Conservation (phyloP, 2,329 filamentous ascomycete genomes). For the Chrysosporium queenslandicum region DNA sequence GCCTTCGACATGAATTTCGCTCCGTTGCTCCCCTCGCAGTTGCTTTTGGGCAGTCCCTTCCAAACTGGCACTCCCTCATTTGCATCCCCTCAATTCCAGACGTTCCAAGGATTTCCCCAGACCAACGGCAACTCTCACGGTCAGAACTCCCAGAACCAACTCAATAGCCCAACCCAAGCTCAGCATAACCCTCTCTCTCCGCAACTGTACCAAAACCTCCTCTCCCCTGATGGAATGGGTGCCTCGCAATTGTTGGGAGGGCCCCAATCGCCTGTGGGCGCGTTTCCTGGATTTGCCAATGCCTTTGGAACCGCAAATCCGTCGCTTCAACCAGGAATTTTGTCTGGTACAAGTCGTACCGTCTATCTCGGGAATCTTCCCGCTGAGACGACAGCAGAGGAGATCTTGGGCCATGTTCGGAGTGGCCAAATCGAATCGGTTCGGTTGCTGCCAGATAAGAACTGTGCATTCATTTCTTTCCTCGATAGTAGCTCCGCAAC, state of each 20-base stretch:
- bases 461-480: slow-evolving; percentile 99
- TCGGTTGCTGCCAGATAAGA: slow-evolving; percentile 92
- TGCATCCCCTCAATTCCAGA: slow-evolving; percentile 83
- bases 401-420: slow-evolving; percentile 89
- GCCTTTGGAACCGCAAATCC: slow-evolving; percentile 57
- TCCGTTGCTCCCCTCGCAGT: slow-evolving; percentile 82
- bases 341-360: slow-evolving; percentile 86
- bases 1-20: slow-evolving; percentile 98
- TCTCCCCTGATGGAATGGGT: slow-evolving; percentile 75
- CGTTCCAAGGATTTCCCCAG: slow-evolving; percentile 65
- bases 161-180: slow-evolving; percentile 66
- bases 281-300: slow-evolving; percentile 56
- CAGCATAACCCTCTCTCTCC: slow-evolving; percentile 60
- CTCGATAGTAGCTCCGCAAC: slow-evolving; percentile 94
- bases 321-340: slow-evolving; percentile 65
- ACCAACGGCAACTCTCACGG: slow-evolving; percentile 44
- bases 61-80: slow-evolving; percentile 91
- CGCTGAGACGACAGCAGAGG: slow-evolving; percentile 92
- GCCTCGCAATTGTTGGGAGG: slow-evolving; percentile 68
- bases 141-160: slow-evolving; percentile 49
- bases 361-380: slow-evolving; percentile 98
- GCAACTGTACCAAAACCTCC: slow-evolving; percentile 71
- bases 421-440: slow-evolving; percentile 99
- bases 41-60: slow-evolving; percentile 91
- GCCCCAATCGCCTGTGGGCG: slow-evolving; percentile 75